phyloP scores from a whole-genome alignment of 1,139 yeast species.

The Suhomyces wounanorum region DNA sequence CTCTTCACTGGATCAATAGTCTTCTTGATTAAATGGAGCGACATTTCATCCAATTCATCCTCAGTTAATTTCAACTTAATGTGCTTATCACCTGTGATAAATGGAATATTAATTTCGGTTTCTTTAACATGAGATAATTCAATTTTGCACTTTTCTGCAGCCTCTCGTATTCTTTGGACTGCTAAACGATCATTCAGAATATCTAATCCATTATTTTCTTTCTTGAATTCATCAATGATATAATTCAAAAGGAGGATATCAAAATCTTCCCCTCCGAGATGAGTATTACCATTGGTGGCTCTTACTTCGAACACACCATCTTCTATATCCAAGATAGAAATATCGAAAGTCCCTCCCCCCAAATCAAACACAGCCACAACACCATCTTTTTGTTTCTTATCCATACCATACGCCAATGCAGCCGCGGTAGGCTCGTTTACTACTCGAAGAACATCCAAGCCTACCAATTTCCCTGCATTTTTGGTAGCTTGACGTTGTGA shows the following conservation, averaged over 20 bases:
- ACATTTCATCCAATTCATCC: conserved; percentile 63
- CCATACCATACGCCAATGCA: conserved; percentile 75
- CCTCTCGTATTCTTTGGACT: conserved; percentile 69
- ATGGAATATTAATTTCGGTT: conserved; percentile 65
- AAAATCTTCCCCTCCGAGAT: conserved; percentile 82
- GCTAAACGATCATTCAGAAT: conserved; percentile 47
- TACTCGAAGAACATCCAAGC: conserved; percentile 67
- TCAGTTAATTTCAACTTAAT: conserved; percentile 57
- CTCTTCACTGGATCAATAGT: conserved; percentile 67
- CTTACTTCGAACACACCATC: conserved; percentile 81
- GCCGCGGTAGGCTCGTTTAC: conserved; percentile 84
- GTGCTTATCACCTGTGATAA: conserved; percentile 53
- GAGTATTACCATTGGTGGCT: conserved; percentile 84
- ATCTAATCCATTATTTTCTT: conserved; percentile 45
- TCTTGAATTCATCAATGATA: conserved; percentile 51
- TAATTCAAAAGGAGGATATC: conserved; percentile 61
- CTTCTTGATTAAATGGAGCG: conserved; percentile 57
- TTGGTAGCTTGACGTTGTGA: conserved; percentile 79
- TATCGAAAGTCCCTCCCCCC: conserved; percentile 86
- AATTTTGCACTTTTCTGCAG: conserved; percentile 71
- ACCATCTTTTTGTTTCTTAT: conserved; percentile 56
- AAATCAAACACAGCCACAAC: conserved; percentile 74
- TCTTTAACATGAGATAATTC: conserved; percentile 63
- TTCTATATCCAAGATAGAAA: conserved; percentile 75
- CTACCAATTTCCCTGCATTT: conserved; percentile 66